These are phyloP conservation scores for Euphorbia schlechtendalii DNA, from an alignment of 441 rosid genomes.

Conservation along the genomic window DNA sequence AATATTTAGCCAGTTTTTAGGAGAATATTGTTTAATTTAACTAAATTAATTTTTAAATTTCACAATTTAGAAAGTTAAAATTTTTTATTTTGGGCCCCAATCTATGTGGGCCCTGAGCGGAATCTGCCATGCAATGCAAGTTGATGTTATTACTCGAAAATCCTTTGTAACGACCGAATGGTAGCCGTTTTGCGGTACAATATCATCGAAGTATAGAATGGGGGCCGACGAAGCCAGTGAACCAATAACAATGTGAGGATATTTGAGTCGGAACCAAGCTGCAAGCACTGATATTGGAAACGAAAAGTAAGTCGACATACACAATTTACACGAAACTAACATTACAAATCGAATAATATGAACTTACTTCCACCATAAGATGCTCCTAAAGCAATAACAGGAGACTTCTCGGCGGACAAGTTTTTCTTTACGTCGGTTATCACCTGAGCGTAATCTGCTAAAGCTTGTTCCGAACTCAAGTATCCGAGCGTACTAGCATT, in stretches of 20 bases:
- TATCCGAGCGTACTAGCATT: slow-evolving; percentile 31
- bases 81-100: too few relatives aligned
- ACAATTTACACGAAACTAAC: neutral
- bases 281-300: slow-evolving; percentile 33
- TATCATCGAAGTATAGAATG: slow-evolving; percentile 46
- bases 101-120: too few relatives aligned
- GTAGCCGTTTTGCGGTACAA: slow-evolving; percentile 44
- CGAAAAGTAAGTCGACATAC: neutral
- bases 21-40: too few relatives aligned
- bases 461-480: slow-evolving; percentile 36
- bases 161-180: slow-evolving; percentile 40
- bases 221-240: slow-evolving; percentile 74
- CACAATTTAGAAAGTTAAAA: too few relatives aligned
- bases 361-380: slow-evolving; percentile 43
- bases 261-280: slow-evolving; percentile 56
- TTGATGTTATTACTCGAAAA: slow-evolving; percentile 36
- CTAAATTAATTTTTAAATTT: too few relatives aligned
- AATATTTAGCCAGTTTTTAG: too few relatives aligned
- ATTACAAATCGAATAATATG: neutral
- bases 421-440: slow-evolving; percentile 24
- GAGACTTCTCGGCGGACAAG: slow-evolving; percentile 21
- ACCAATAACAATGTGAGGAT: slow-evolving; percentile 51
- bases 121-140: neutral
- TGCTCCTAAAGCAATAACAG: slow-evolving; percentile 34
- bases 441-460: slow-evolving; percentile 39